Evolutionary conservation across 345 rosid genomes (phyloP).

Genomic region (Noccaea bulbosa): DNA sequence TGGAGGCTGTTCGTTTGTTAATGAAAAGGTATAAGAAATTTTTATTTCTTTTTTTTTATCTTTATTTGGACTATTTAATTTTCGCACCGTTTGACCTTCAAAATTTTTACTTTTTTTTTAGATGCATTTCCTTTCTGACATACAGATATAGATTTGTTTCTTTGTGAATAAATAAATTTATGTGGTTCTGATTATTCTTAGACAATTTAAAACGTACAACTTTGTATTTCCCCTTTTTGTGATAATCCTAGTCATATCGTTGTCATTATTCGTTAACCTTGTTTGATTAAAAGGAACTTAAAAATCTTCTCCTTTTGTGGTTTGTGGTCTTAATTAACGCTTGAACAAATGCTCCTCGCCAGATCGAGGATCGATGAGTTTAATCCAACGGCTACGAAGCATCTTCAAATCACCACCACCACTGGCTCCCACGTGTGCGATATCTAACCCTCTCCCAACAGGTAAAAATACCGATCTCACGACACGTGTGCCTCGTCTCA

Average conservation of each 20-base stretch:
- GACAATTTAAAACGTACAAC: too few species aligned
- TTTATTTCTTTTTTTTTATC: neutral
- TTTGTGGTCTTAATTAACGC: conserved; percentile 22
- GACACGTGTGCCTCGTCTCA: conserved; percentile 60
- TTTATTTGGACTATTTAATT: neutral
- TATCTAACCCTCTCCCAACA: conserved; percentile 75
- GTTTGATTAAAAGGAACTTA: neutral
- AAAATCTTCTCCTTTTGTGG: conserved; percentile 8
- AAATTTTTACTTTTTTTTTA: neutral
- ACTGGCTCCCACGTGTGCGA: conserved; percentile 60
- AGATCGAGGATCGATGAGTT: conserved; percentile 57
- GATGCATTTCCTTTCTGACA: neutral
- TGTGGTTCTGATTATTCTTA: neutral
- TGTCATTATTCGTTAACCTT: too few species aligned
- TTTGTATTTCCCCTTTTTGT: neutral
- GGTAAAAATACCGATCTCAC: conserved; percentile 72
- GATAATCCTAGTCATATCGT: neutral
- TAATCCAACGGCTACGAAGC: conserved; percentile 71
- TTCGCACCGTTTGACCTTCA: neutral
- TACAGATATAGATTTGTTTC: neutral
- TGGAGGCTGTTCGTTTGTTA: neutral
- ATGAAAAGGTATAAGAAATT: neutral
- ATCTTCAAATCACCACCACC: conserved; percentile 33
- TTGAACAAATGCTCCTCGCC: conserved; percentile 81
- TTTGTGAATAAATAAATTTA: neutral